Base-by-base conservation (phyloP, 73 alveolate species). In the Tetrahymena thermophila region DNA sequence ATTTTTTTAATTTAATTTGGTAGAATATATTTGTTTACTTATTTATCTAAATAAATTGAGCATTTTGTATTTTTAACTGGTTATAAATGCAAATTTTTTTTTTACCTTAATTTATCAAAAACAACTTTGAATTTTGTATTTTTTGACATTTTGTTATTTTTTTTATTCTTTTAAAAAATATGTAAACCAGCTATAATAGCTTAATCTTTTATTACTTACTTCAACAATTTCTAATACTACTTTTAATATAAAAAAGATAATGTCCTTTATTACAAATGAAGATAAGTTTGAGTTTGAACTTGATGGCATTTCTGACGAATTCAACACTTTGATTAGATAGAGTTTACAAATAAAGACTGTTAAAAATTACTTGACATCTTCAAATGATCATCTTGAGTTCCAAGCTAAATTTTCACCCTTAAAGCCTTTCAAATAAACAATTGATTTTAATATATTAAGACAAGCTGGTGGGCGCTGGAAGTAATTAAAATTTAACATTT, bases 391-490 rank as follows among this genome's bases (percentile, higher is more conserved):
- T 85, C 97, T 99, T 28, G 99, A 97, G 85, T 98, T 98, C 96
- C 96, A 96, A 42, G 98, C 99, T 57, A 96, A 97, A 94, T 99
- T 99, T 85, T 98, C 98, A 93, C 99, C 99, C 1, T 96, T 99
- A 40, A 96, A 99, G 85, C 99, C 99, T 21, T 99, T 98, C 96
- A 99, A 99, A 95, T 97, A 99, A 55, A 97, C 95, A 94, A 95
- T 98, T 71, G 99, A 99, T 96, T 97, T 99, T 96, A 97, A 98
- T 11, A 93, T 99, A 17, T 96, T 98, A 96, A 99, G 99, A 97
- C 96, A 98, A 94, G 95, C 98, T 15, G 99, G 99, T 34, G 99
- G 99, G 19, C 98, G 99, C 95, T 99, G 99, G 99, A 99, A 98
- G 94, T 71, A 71, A 71, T 71, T 25, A 28, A 28, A 13, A 71